These are phyloP conservation scores for Staphylotrichum longicolle DNA, from an alignment of 495 filamentous ascomycete species.

Conservation along the genomic window DNA sequence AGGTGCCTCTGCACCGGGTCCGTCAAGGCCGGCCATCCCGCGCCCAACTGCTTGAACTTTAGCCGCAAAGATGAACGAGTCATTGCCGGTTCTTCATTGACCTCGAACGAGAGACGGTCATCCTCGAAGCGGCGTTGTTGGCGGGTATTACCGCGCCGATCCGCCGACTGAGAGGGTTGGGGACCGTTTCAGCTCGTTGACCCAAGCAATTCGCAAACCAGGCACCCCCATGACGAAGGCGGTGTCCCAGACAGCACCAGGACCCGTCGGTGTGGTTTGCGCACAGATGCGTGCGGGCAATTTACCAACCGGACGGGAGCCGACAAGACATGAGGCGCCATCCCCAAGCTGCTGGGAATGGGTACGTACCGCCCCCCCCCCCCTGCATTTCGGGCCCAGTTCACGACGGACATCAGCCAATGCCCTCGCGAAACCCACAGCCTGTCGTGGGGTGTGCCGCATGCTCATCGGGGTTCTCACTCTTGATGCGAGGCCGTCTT, in stretches of 20 bases:
- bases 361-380: constrained; percentile 21
- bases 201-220: neutral
- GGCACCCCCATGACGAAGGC: constrained; percentile 6
- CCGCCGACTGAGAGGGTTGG: neutral
- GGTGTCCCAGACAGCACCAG: neutral
- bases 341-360: constrained; percentile 18
- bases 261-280: constrained; percentile 21
- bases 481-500: neutral
- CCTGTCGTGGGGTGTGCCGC: neutral
- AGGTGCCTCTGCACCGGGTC: constrained; percentile 16
- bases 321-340: constrained; percentile 23
- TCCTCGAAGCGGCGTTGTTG: neutral
- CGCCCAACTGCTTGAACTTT: constrained; percentile 6
- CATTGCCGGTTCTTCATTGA: neutral
- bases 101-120: too few species aligned
- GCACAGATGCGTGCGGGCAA: constrained; percentile 22
- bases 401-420: constrained; percentile 17
- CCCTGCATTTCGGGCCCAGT: constrained; percentile 26
- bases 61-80: constrained; percentile 13
- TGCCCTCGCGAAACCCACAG: neutral
- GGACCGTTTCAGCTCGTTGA: neutral
- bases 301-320: constrained; percentile 31
- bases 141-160: constrained; percentile 12
- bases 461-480: constrained; percentile 3
- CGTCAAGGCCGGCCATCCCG: constrained; percentile 20